Base-by-base conservation (phyloP, 2,329 filamentous ascomycete genomes). In the Nothophoma quercina region DNA sequence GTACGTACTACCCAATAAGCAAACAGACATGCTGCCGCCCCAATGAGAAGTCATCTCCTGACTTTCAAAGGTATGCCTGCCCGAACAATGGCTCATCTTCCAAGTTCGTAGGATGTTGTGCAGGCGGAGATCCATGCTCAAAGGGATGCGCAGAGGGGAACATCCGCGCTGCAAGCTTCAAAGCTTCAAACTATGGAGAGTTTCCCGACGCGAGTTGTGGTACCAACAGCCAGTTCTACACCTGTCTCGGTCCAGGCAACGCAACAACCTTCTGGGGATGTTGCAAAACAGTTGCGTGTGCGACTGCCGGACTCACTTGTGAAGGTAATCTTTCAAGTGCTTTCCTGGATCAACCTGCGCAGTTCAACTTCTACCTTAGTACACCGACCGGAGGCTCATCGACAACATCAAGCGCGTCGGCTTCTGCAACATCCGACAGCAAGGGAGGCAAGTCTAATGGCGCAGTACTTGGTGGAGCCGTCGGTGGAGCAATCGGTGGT, bases 91-190 rank as follows among this genome's bases (percentile, higher is more conserved):
- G 68, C 1, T 18, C 18, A 3, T 50, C 41, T n/a, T 43, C 46
- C 13, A 65, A 62, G 4, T 79, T 78, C 36, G 65, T 78, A 18
- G 77, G 77, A 5, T 78, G 76, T 58, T 78, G 77, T 58, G 58
- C 55, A 8, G 47, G 22, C n/a, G 25, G 15, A 1, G 65, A 77
- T 29, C 72, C 75, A 5, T 78, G 76, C 55, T 39, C 62, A 3
- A 69, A 63, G n/a, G 72, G 72, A 16, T 78, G 76, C 43, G 59
- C 69, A 2, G 58, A 64, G 50, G 70, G 65, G 9, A 64, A 70
- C 49, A 51, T 78, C 18, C 62, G 62, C 12, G 23, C 67, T 7
- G 70, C 63, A 10, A 70, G 55, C 38, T 78, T 75, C 61, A 69
- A 73, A 15, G 55, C 61, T 5, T 60, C 66, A 8, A 46, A 64